Base-by-base conservation (phyloP, 2,329 filamentous ascomycete species). In the Claviceps purpurea region DNA sequence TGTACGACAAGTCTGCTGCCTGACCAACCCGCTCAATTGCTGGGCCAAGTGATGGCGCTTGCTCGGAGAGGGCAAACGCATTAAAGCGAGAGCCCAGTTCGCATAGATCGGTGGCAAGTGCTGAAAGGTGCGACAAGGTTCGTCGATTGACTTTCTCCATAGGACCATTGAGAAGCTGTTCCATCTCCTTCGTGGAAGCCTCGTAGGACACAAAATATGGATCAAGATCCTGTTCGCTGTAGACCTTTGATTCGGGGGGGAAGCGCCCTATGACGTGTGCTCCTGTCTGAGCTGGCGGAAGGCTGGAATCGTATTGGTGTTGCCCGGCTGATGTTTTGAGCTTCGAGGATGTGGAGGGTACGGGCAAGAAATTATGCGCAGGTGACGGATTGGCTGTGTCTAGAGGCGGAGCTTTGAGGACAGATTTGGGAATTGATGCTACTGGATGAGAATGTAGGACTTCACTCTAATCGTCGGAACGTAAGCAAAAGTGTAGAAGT, bases 61-160 rank as follows among this genome's bases (percentile, higher is more conserved):
- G 87, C 66, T 98, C 93, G 0, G 90, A 96, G 1, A 98, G 75
- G 0, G 94, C 94, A 67, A 98, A 98, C 1, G 87, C 93, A 62
- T 98, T 98, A 68, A 93, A 97, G 55, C 89, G 81, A n/a, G 90
- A 93, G 7, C 93, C 93, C 8, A 98, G 76, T 63, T 98, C 93
- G 59, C 89, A 89, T 55, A 97, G 77, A 64, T 98, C 93, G 5
- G 89, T 79, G 2, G 89, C 89, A 48, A 96, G 73, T 5, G 85
- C 82, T 14, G 87, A 87, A 10, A 97, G 70, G 62, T 98, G 93
- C 55, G 82, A 87, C 6, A 98, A 72, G 5, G 90, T 89, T 39
- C 93, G 81, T 37, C 91, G 82, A 62, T 97, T 98, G 56, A 96
- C 89, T 67, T 95, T 96, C 65, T 98, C 94, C 74, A 98, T 95